Evolutionary conservation across 495 filamentous ascomycete species (phyloP), one percentile per base, ranked within the genome.

Genomic region (Penicillium psychrofluorescens): DNA sequence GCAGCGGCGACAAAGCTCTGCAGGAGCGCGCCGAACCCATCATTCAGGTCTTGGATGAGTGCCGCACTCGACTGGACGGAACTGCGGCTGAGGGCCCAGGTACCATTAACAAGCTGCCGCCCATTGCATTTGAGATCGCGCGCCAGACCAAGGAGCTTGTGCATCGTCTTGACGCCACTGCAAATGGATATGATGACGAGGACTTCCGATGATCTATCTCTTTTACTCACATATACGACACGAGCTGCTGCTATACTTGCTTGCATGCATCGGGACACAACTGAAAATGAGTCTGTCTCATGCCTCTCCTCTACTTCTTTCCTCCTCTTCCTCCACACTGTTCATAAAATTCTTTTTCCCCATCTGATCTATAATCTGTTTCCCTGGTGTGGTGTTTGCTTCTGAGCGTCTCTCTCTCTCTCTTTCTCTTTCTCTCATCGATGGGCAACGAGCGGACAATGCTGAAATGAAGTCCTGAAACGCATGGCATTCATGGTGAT

Each of bases 91-190:
- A 80, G 43, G 83, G 81, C 46, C 67, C 80, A 45, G 68, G 74
- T 1, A 68, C 80, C 67, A 84, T 77, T 38, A 81, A 81, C 57
- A 83, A 75, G 37, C 67, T 90, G 36, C 85, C 89, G 12, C 88
- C 88, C 8, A 79, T 94, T 49, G 88, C 88, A 12, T 95, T 95
- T 62, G 86, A 89, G 67, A 83, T 92, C 55, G 89, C 86, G 2
- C 73, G 85, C 34, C 83, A 86, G 62, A 89, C 84, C 45, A 94
- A 89, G 56, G 84, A 88, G 56, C 68, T 89, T 40, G 80, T 72
- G n/a, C 62, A 69, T 31, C 63, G 62, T 29, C 54, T 75, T 27
- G 65, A 70, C 38, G 50, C 59, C 8, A 56, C 59, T 46, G 55
- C 64, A 7, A 50, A 61, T 9, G 61, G 54, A 31, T 62, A 61